phyloP scores from a whole-genome alignment of 352 stramenopile genomes.

The Pythium biforme region DNA sequence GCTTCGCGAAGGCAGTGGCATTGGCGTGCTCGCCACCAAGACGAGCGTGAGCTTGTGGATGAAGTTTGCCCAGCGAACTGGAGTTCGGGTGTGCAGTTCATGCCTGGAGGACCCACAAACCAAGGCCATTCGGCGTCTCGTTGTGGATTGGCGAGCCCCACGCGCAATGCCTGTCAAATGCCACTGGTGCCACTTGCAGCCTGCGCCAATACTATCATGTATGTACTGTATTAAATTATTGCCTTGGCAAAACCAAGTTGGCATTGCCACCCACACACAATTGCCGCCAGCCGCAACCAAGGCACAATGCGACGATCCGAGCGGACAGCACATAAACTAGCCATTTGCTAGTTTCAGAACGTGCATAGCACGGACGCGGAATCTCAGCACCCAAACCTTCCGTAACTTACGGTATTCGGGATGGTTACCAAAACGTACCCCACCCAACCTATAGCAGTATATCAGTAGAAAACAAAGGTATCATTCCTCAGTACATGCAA shows the following conservation, averaged over 20 bases:
- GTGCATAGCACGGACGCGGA: not conserved
- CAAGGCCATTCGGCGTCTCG: not conserved
- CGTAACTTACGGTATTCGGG: not conserved
- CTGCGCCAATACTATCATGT: no score
- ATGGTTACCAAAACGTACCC: not conserved
- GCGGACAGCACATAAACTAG: not conserved
- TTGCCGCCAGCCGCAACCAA: not conserved
- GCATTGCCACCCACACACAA: not conserved
- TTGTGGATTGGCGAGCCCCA: not conserved
- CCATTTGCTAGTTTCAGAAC: not conserved
- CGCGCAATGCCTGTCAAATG: not conserved
- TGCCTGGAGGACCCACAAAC: not conserved
- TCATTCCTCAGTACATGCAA: conserved; percentile 8
- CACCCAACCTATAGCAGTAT: not conserved
- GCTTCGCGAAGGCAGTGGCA: not conserved
- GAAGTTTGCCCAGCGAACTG: not conserved
- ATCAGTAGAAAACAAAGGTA: not conserved
- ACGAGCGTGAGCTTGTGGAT: not conserved
- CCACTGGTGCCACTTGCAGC: not conserved
- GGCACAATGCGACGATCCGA: not conserved
- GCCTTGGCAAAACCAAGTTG: no score
- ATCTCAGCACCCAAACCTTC: not conserved
- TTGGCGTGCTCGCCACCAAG: not conserved
- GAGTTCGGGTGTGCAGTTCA: not conserved
- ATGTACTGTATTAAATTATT: no score